Conservation (phyloP, 257 asterid genomes). For the Scutellaria barbata region DNA sequence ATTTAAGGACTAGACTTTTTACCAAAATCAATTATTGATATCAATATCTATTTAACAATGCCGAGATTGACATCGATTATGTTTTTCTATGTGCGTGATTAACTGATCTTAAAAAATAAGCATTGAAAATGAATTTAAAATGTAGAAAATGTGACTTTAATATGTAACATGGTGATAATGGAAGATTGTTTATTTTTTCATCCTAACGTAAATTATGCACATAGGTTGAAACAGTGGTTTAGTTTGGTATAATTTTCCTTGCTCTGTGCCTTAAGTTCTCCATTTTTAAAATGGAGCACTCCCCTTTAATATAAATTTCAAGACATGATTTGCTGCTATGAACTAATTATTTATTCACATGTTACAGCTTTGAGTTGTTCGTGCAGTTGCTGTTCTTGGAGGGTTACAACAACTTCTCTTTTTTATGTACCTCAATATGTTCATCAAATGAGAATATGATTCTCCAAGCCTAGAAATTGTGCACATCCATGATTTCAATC, state of each 20-base stretch:
- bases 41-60: conserved; percentile 16
- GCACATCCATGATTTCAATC: too few species aligned
- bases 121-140: conserved; percentile 14
- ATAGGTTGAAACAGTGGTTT: conserved; percentile 99
- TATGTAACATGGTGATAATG: background rate
- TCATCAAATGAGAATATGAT: too few species aligned
- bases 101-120: background rate
- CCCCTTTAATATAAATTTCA: conserved; percentile 27
- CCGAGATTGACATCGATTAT: background rate
- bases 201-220: conserved; percentile 35
- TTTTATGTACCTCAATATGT: conserved; percentile 91
- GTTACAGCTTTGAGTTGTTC: conserved; percentile 89
- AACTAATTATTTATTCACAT: conserved; percentile 33
- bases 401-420: conserved; percentile 91
- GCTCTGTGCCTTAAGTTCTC: conserved; percentile 98
- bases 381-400: conserved; percentile 98
- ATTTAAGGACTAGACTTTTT: conserved; percentile 5
- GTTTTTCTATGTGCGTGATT: conserved; percentile 21
- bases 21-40: background rate
- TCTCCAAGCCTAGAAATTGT: too few species aligned
- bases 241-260: conserved; percentile 97
- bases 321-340: conserved; percentile 20
- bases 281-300: conserved; percentile 32
- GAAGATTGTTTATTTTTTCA: background rate
- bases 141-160: conserved; percentile 2